Conservation (phyloP, 441 rosid genomes). For the Biscutella laevigata region DNA sequence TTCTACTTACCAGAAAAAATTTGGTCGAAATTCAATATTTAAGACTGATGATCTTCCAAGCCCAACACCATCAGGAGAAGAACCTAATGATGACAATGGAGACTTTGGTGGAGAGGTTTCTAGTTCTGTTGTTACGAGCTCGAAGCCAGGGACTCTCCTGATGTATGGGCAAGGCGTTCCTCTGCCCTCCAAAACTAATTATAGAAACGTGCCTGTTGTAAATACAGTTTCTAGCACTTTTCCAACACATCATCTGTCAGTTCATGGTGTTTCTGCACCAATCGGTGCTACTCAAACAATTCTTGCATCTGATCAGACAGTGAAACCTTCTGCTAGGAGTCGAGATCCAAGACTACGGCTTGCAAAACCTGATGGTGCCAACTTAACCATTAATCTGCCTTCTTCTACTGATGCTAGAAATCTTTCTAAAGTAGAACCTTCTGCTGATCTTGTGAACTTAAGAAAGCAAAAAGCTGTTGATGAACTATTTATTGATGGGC, state of each 20-base stretch:
- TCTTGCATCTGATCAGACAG: conserved; percentile 31
- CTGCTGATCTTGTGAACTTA: conserved; percentile 30
- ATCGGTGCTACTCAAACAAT: conserved; percentile 22
- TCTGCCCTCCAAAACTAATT: conserved; percentile 15
- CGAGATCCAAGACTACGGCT: conserved; percentile 91
- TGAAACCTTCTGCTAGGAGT: conserved; percentile 56
- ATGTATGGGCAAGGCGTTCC: conserved; percentile 30
- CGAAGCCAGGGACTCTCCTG: conserved; percentile 26
- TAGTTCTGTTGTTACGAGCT: conserved; percentile 32
- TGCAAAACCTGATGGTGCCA: conserved; percentile 37
- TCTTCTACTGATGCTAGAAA: conserved; percentile 20
- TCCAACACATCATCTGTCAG: conserved; percentile 18
- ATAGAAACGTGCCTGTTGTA: conserved; percentile 13
- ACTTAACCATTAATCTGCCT: conserved; percentile 33
- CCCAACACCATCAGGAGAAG: conserved; percentile 93
- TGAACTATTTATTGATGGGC: conserved; percentile 43
- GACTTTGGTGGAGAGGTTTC: conserved; percentile 66
- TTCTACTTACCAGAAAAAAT: conserved; percentile 73
- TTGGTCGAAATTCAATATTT: conserved; percentile 42
- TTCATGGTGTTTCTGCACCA: not conserved
- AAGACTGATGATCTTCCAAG: conserved; percentile 68
- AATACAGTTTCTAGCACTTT: conserved; percentile 25
- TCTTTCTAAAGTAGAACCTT: conserved; percentile 34
- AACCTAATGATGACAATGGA: conserved; percentile 42
- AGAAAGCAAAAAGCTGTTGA: conserved; percentile 57